Base-by-base conservation (phyloP, 2,329 filamentous ascomycete species). In the Sclerotinia trifoliorum region DNA sequence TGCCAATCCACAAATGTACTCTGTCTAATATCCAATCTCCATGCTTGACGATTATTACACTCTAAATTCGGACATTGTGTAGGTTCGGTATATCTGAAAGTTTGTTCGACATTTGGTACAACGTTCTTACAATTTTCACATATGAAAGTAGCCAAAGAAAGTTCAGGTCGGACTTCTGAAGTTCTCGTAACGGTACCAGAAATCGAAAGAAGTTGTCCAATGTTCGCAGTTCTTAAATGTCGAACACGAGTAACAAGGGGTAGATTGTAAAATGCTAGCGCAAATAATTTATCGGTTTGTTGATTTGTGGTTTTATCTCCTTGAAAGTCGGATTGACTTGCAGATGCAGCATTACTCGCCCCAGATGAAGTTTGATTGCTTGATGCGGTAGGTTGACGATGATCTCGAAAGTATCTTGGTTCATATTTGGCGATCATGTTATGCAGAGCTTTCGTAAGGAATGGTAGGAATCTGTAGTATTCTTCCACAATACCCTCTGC, bases 1-100 rank as follows among this genome's bases (percentile, higher is more conserved):
- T 99, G 95, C 95, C 95, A 99, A 81, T 99, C 95, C 70, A 99
- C 91, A 78, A 99, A 99, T 0, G 94, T 98, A 79, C 94, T 97
- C 79, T 96, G 94, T 55, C 93, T 86, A 76, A 99, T 97, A 75
- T 99, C 94, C n/a, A 99, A 82, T 73, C 93, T 89, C 95, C 95
- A 99, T n/a, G 91, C 93, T 69, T 90, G 83, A 35, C 95, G 89
- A 81, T 99, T 99, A 75, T 89, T 89, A 78, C 95, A 99, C 8
- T 86, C 91, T 35, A 83, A 78, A 77, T 98, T 98, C 13, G 95
- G 94, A 74, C 95, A 99, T 81, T 97, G 93, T 4, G 93, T 94
- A 0, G 95, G 95, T 78, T 99, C 95, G 0, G 94, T 97, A 80
- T 97, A 99, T 76, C 93, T 89, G 82, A 99, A 99, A 0, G 93